Evolutionary conservation across 305 asterid genomes (phyloP), one percentile per base, ranked within the genome.

Genomic region (Salvia sclarea): DNA sequence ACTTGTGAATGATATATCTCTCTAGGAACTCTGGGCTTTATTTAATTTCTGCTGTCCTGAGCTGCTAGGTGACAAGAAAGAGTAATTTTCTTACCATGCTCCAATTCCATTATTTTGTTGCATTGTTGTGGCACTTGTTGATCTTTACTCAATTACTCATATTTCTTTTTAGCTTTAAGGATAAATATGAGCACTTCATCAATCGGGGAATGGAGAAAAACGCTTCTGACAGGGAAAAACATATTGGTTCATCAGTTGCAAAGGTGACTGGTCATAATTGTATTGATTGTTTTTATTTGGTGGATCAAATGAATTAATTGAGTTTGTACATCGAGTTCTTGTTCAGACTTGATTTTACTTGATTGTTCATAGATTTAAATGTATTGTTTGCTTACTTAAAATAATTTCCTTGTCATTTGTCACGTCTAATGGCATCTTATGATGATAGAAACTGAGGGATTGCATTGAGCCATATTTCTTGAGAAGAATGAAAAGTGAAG

Each of bases 401-500:
- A 40, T 66, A 35, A 13, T 60, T 54, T 47, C 59, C 17, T 75
- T 50, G 53, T 49, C 71, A 47, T 56, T 75, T 50, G 53, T 55
- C 71, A 33, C 61, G 44, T 60, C 74, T 76, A 30, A 49, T 68
- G 64, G 49, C 63, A 21, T 76, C 35, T 68, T 67, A 4, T 79
- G 31, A 49, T 77, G 44, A 68, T 66, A 94, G 98, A 88, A 87
- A 9, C 82, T 94, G 76, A 83, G 98, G 71, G 95, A 94, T 50
- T 76, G 86, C 78, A 94, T 94, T 71, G 89, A 94, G 62, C 98
- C 98, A 67, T 91, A 88, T 72, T 94, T 94, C 79, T 70, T 93
- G 76, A 85, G 98, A 76, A 95, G 98, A 61, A 62, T 93, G 87
- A 93, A 93, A 79, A 87, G 86, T 86, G 98, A 93, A 66, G 96